A percentile compares a stretch with the other conserved stretches of the same genome.
These are phyloP conservation scores for Aspergillus heteromorphus DNA, from an alignment of 495 filamentous ascomycete genomes.

Conservation along the genomic window DNA sequence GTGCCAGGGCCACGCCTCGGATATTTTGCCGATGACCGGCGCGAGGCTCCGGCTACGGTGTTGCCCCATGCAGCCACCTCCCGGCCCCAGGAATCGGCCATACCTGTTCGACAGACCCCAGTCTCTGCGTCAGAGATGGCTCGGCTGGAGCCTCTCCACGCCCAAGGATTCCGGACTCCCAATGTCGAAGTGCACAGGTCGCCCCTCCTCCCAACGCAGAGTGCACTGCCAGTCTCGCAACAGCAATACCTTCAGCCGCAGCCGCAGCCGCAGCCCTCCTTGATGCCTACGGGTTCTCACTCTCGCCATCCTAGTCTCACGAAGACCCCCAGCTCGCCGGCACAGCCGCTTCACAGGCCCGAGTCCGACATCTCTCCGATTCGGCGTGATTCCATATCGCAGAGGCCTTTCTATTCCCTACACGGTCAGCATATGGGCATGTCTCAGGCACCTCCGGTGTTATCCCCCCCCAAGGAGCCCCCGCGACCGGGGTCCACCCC, in stretches of 20 bases:
- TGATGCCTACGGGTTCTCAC: conserved; percentile 27
- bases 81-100: conserved; percentile 27
- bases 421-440: conserved; percentile 22
- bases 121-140: conserved; percentile 27
- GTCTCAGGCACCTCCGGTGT: conserved; percentile 27
- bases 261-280: conserved; percentile 21
- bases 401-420: conserved; percentile 27
- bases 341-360: conserved; percentile 24
- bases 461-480: conserved; percentile 41
- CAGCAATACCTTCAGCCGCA: conserved; percentile 27
- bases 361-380: conserved; percentile 35
- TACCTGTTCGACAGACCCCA: conserved; percentile 29
- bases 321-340: conserved; percentile 35
- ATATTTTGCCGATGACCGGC: conserved; percentile 40
- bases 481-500: conserved; percentile 34
- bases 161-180: conserved; percentile 20
- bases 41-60: conserved; percentile 31
- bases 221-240: conserved; percentile 10
- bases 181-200: conserved; percentile 22
- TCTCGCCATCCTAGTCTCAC: conserved; percentile 38
- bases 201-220: conserved; percentile 14
- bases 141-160: conserved; percentile 33
- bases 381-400: conserved; percentile 35
- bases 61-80: conserved; percentile 21
- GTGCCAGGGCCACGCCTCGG: conserved; percentile 38